Base-by-base conservation (phyloP, 1,284 basidiomycete species). In the Pisolithus thermaeus region DNA sequence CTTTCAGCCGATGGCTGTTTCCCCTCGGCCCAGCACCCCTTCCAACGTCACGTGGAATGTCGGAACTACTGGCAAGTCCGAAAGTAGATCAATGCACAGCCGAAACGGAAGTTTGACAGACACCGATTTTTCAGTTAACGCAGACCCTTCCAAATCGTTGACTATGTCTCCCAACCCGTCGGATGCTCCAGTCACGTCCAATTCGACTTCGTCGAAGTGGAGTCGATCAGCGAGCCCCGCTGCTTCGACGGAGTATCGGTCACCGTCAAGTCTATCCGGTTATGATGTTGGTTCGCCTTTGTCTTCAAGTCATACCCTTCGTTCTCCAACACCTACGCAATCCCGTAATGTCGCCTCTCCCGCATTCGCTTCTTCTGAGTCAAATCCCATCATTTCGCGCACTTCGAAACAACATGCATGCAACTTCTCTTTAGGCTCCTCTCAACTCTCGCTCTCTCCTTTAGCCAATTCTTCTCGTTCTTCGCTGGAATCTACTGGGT, bases 401-500 rank as follows among this genome's bases (percentile, higher is more conserved):
- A 76, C 79, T 4, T 81, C 82, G 7, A 77, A 74, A 56, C 81
- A 80, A 64, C 77, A 77, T 54, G 59, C 70, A 39, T 76, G 77
- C 46, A 75, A 77, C 47, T 75, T 81, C 67, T 73, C 76, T 50
- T 70, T 80, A 18, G 73, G 71, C 35, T 65, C 76, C 14, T 75
- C 78, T 18, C 76, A 82, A 51, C 75, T 84, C 44, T 71, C 83
- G 16, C 77, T 90, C 50, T 81, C 82, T 37, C 82, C 85, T 3
- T 69, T 85, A 25, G 77, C 75, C 22, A 89, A 83, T 57, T 86
- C 85, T 11, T 90, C 89, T 28, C 77, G 82, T 27, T 86, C 86
- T 9, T 91, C 89, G 6, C 68, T 91, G 23, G 85, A 83, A 54
- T 90, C 87, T 12, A 77, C 74, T 32, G 87, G 88, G 11, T 91